Base-by-base conservation (phyloP, 2,329 filamentous ascomycete genomes). In the Clonostachys rosea region DNA sequence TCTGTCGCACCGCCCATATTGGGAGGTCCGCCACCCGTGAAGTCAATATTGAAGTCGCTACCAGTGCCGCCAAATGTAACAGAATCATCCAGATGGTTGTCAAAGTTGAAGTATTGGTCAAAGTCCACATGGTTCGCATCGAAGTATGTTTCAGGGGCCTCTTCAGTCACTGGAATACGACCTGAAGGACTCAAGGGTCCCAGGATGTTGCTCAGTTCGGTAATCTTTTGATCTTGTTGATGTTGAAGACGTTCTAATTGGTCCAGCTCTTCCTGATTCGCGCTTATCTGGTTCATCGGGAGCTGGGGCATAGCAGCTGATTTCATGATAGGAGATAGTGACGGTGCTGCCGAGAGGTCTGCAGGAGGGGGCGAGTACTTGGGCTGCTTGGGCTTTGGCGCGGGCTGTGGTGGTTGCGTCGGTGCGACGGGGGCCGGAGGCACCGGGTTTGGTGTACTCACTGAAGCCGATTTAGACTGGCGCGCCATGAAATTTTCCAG, bases 121-220 rank as follows among this genome's bases (percentile, higher is more conserved):
- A 79, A 60, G 47, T 80, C 76, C 13, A 75, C 60, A 35, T 66
- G 65, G 11, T 60, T 53, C 35, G 59, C 49, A 48, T 69, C 58
- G 56, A 69, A 67, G 52, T 64, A 62, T 34, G 58, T 59, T 5
- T 24, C 39, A 10, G 6, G 10, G 20, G 40, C 46, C 6, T 47
- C 46, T 2, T 94, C 64, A 5, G 88, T 88, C 2, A 89, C 87
- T 30, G 24, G 24, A 35, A 95, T 88, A 14, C 80, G 78, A 5
- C 89, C 90, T 1, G 82, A 88, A 0, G 91, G 91, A 57, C 86
- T 91, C 12, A 95, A 75, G 0, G 91, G 91, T 7, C 87, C 84
- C 8, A 96, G 76, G 14, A 90, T 71, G 47, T 81, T 83, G 45
- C 83, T 83, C 10, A 96, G 74, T 49, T 88, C 83, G 51, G 88